Conservation (phyloP, 2,329 filamentous ascomycete genomes). For the Colletotrichum truncatum region DNA sequence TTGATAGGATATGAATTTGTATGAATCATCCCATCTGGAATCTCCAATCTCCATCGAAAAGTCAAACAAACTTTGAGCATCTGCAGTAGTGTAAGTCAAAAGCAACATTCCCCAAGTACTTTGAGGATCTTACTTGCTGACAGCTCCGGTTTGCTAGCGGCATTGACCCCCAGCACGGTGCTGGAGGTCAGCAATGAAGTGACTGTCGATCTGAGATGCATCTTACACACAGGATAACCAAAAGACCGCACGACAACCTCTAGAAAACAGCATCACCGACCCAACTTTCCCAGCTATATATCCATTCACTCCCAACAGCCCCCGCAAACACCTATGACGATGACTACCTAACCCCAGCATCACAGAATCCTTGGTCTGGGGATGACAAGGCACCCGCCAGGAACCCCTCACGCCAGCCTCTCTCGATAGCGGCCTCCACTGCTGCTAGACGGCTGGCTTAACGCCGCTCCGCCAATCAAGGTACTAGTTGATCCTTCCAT, state of each 20-base stretch:
- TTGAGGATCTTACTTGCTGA: not conserved
- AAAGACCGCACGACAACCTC: not conserved
- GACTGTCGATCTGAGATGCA: not conserved
- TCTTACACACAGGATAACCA: not conserved
- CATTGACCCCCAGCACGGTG: conserved; percentile 14
- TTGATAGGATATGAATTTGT: conserved; percentile 51
- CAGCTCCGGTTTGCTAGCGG: conserved; percentile 6
- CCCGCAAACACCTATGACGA: not conserved
- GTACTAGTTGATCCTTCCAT: not conserved
- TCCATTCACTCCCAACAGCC: not conserved
- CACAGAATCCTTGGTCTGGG: not conserved
- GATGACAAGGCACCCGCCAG: not conserved
- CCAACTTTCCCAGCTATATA: not conserved
- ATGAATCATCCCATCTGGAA: conserved; percentile 48
- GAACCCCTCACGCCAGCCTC: conserved; percentile 12
- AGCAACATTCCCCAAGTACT: not conserved
- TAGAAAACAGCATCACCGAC: not conserved
- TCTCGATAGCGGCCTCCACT: not conserved
- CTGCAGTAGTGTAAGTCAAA: conserved; percentile 31
- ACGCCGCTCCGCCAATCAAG: conserved; percentile 13
- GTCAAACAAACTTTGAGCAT: conserved; percentile 47
- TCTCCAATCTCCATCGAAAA: conserved; percentile 50
- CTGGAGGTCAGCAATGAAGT: conserved; percentile 18
- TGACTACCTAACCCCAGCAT: not conserved
- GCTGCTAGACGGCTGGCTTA: not conserved